Conservation (phyloP, 164 flowering plant genomes). For the Vitis vinifera region DNA sequence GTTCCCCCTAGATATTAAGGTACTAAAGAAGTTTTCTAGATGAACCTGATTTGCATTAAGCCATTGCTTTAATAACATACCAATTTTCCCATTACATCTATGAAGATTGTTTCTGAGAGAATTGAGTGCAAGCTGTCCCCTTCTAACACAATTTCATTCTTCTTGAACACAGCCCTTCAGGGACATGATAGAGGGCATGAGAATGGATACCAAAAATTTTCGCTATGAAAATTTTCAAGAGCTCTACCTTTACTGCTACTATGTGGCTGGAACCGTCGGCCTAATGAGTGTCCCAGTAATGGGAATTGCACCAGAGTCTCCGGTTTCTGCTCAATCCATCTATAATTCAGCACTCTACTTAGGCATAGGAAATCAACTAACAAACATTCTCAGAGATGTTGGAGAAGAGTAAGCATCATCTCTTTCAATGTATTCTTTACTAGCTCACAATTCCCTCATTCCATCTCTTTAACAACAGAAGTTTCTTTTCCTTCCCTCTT, state of each 20-base stretch:
- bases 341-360: conserved; percentile 59
- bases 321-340: conserved; percentile 34
- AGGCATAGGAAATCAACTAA: conserved; percentile 79
- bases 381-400: conserved; percentile 83
- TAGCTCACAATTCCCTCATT: background rate
- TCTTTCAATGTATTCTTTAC: background rate
- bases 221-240: conserved; percentile 66
- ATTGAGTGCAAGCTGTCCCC: background rate
- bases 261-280: conserved; percentile 81
- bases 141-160: background rate
- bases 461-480: background rate
- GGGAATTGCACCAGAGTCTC: conserved; percentile 68
- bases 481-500: background rate
- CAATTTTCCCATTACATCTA: background rate
- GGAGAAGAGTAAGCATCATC: conserved; percentile 75
- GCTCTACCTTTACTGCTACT: conserved; percentile 79
- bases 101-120: background rate
- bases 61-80: too few species aligned
- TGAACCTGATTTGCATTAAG: too few species aligned
- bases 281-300: conserved; percentile 79
- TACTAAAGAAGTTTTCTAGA: conserved; percentile 6
- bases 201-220: conserved; percentile 67
- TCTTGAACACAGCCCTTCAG: conserved; percentile 49
- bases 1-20: conserved; percentile 78
- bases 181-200: conserved; percentile 87